These are phyloP conservation scores for Pisolithus thermaeus DNA, from an alignment of 1,284 basidiomycete genomes.

Conservation along the genomic window DNA sequence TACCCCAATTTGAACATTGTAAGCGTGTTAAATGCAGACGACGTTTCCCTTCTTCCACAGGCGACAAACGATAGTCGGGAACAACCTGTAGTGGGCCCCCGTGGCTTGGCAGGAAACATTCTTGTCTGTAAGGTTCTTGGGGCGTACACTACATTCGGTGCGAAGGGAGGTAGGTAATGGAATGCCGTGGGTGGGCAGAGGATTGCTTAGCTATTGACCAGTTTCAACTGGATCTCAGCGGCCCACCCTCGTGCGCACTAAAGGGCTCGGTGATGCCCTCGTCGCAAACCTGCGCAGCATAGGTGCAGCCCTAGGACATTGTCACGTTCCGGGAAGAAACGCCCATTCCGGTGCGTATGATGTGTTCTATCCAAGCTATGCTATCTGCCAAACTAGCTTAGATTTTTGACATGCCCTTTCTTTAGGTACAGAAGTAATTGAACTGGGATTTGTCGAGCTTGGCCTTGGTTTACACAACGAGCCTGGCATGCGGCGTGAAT, in stretches of 20 bases:
- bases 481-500: constrained; percentile 40
- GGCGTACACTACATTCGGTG: constrained; percentile 46
- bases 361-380: constrained; percentile 9
- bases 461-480: constrained; percentile 57
- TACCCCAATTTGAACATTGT: constrained; percentile 36
- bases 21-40: constrained; percentile 62
- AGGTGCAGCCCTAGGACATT: constrained; percentile 50
- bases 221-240: neutral
- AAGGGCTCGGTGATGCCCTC: constrained; percentile 42
- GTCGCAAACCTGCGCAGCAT: constrained; percentile 43
- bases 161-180: constrained; percentile 12
- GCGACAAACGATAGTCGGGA: constrained; percentile 6
- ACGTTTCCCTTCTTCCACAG: constrained; percentile 46
- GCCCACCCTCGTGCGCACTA: constrained; percentile 18
- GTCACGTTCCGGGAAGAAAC: constrained; percentile 47
- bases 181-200: neutral
- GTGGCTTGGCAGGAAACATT: constrained; percentile 61
- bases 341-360: constrained; percentile 8
- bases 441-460: constrained; percentile 32
- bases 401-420: neutral
- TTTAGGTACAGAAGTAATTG: constrained; percentile 10
- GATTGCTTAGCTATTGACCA: neutral
- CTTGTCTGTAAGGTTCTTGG: constrained; percentile 67
- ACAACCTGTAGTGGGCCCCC: constrained; percentile 41
- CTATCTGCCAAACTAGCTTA: constrained; percentile 16